phyloP scores from a whole-genome alignment of 2,329 filamentous ascomycete species.

The Atkinsonella hypoxylon region DNA sequence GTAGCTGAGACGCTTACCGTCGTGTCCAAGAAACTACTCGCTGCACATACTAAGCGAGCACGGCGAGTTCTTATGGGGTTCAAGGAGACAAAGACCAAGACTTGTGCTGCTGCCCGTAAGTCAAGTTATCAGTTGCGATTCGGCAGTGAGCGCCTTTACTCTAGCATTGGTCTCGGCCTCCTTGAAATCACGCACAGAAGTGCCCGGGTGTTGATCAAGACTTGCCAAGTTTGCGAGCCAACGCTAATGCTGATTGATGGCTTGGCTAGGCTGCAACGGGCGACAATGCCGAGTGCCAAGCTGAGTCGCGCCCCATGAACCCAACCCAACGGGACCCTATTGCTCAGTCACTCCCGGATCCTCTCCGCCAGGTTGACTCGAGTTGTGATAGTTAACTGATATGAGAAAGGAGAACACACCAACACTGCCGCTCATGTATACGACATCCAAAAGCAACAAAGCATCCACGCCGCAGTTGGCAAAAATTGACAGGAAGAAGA shows the following conservation, averaged over 20 bases:
- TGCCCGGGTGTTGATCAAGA: no score
- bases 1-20: background rate
- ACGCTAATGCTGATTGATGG: background rate
- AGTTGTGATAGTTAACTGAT: background rate
- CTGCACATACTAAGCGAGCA: background rate
- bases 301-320: background rate
- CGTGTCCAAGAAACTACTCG: background rate
- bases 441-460: no score
- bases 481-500: background rate
- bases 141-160: no score
- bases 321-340: background rate
- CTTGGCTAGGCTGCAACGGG: background rate
- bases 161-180: background rate
- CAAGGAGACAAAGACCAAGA: no score
- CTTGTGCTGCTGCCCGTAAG: background rate
- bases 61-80: no score
- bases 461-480: no score
- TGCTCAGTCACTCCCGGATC: background rate
- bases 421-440: no score
- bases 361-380: background rate
- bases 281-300: background rate
- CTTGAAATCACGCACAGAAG: background rate
- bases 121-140: background rate
- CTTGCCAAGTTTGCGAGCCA: background rate
- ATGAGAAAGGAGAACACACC: background rate